phyloP scores from a whole-genome alignment of 169 alveolate species.

The Cryptosporidium sp. region DNA sequence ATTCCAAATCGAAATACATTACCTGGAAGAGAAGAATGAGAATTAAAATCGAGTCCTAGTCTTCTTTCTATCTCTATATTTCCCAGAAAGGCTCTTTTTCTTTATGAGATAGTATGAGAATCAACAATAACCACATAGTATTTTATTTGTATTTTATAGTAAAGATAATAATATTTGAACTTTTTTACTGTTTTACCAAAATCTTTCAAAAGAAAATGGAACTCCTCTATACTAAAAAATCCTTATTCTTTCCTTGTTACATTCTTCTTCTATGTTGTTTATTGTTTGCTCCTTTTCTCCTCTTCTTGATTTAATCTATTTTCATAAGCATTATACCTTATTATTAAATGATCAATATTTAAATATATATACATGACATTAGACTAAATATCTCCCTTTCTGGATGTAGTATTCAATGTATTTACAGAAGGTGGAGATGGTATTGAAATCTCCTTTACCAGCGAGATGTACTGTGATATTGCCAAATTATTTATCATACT shows the following conservation, averaged over 20 bases:
- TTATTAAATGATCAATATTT: background rate
- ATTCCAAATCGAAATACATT: background rate
- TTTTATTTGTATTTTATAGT: no score
- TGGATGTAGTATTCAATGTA: slow-evolving; percentile 34
- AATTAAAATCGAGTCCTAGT: no score
- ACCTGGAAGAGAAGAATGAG: no score
- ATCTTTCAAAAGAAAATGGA: no score
- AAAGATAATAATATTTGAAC: background rate
- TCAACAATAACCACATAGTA: background rate
- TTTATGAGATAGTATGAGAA: no score
- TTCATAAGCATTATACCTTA: background rate
- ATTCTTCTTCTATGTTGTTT: no score
- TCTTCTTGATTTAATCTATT: background rate
- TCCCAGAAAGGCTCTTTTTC: background rate
- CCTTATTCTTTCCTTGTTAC: no score
- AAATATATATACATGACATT: no score
- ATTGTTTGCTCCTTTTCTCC: background rate
- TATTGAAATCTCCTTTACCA: slow-evolving; percentile 53
- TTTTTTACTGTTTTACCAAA: no score
- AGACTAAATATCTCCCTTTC: slow-evolving; percentile 3
- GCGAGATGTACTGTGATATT: slow-evolving; percentile 35
- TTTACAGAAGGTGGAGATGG: slow-evolving; percentile 68
- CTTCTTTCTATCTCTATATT: background rate
- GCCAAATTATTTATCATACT: slow-evolving; percentile 43
- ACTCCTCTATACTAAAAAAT: no score